phyloP scores from a whole-genome alignment of 2,329 filamentous ascomycete genomes.

The Pseudogymnoascus destructans region DNA sequence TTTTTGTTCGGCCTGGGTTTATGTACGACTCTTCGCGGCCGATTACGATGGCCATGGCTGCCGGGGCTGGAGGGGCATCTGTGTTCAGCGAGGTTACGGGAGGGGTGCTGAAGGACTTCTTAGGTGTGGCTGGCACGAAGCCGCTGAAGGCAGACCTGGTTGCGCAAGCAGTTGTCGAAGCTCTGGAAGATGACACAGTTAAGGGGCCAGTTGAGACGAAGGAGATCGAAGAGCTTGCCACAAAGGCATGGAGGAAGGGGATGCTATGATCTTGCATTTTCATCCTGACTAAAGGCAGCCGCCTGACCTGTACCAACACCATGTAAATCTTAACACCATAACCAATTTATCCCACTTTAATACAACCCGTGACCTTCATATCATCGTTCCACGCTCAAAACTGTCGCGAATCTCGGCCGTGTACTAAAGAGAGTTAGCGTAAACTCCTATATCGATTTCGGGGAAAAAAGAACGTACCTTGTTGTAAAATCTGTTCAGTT shows the following conservation, averaged over 20 bases:
- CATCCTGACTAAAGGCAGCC: background rate
- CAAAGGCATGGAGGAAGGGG: constrained; percentile 71
- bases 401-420: constrained; percentile 93
- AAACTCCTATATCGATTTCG: background rate
- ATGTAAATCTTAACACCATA: constrained; percentile 7
- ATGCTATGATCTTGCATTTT: constrained; percentile 52
- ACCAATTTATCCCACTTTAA: constrained; percentile 7
- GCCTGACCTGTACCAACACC: background rate
- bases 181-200: constrained; percentile 58
- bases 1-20: constrained; percentile 79
- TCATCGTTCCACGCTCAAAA: constrained; percentile 94
- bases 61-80: constrained; percentile 58
- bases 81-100: constrained; percentile 67
- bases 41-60: constrained; percentile 75
- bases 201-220: constrained; percentile 65
- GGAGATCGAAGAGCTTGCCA: constrained; percentile 70
- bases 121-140: constrained; percentile 75
- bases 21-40: constrained; percentile 75
- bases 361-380: constrained; percentile 36
- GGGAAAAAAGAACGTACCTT: constrained; percentile 38
- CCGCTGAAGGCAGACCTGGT: constrained; percentile 79
- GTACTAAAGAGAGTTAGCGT: constrained; percentile 40
- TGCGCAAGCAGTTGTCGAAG: constrained; percentile 81
- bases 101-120: constrained; percentile 58
- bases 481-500: constrained; percentile 90